These are phyloP conservation scores for Platanus orientalis DNA, from an alignment of 164 flowering plant genomes.

Conservation along the genomic window DNA sequence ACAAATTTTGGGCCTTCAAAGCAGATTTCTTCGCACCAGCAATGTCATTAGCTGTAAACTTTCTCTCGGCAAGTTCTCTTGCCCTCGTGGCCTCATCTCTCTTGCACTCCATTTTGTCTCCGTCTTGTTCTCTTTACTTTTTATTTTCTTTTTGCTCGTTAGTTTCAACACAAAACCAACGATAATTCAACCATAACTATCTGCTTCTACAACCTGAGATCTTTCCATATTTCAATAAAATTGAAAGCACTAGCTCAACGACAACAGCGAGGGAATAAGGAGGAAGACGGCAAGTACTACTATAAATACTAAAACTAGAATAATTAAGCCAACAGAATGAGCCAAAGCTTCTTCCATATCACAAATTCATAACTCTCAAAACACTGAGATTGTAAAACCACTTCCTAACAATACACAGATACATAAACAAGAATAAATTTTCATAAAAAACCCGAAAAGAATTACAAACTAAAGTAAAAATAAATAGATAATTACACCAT, in stretches of 20 bases:
- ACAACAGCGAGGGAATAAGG: not conserved
- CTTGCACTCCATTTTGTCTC: conserved; percentile 37
- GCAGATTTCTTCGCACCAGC: conserved; percentile 53
- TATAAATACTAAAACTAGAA: too few relatives aligned
- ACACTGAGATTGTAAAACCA: too few relatives aligned
- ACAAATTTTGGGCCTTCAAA: conserved; percentile 59
- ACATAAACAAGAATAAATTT: too few relatives aligned
- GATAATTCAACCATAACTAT: not conserved
- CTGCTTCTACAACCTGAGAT: conserved; percentile 3
- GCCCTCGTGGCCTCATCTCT: conserved; percentile 52
- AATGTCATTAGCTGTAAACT: conserved; percentile 25
- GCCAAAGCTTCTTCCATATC: not conserved
- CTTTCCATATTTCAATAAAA: conserved; percentile 8
- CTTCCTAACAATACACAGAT: too few relatives aligned
- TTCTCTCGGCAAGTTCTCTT: conserved; percentile 44
- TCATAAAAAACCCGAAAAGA: too few relatives aligned
- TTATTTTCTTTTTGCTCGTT: too few relatives aligned
- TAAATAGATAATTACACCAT: not conserved
- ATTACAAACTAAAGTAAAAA: not conserved
- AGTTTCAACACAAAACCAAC: not conserved
- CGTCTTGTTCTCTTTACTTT: too few relatives aligned
- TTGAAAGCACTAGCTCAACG: too few relatives aligned
- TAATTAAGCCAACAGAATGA: not conserved
- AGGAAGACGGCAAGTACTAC: too few relatives aligned
- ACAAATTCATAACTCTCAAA: too few relatives aligned